Base-by-base conservation (phyloP, 176 grass and related monocot species). In the Musa acuminata region DNA sequence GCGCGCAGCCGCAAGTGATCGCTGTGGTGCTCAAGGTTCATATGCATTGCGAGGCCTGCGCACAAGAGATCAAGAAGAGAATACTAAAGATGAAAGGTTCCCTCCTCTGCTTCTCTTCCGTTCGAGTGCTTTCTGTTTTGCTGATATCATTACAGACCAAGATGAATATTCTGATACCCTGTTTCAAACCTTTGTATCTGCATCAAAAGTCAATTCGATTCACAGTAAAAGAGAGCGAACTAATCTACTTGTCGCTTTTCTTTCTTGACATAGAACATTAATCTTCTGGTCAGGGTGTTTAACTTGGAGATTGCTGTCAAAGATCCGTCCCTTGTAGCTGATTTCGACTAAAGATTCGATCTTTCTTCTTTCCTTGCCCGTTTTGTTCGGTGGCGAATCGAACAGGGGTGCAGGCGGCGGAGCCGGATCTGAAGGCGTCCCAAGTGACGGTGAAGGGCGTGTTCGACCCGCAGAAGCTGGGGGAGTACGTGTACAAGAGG, bases 31-130 rank as follows among this genome's bases (percentile, higher is more conserved):
- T 96, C 1, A 91, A 83, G 83, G 85, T 96, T 9, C 77, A 84
- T 62, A 16, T 91, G 85, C 92, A 96, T 63, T 96, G 88, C 49
- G 92, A 91, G 24, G 81, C 84, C 8, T 96, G 92, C 82, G 69
- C 88, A 9, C 84, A 87, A 79, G 81, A 90, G 76, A 87, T 96
- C 75, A 87, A 84, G 29, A 62, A 19, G 12, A 88, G 83, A 59
- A 89, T 96, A 64, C 81, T 91, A 16, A 91, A 77, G 55, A 72
- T 91, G 62, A 81, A 80, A 84, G 92, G 92, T 94, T 35, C 17
- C 6, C 23, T 11, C 13, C 26, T 53, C 11, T 55, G 59, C 49
- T 63, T 69, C 8, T 70, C 14, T 63, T 74, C 24, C 20, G 2
- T 62, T 62, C 20, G 3, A 19, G 8, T 8, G 14, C 20, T 62